Conservation (phyloP, 2,329 filamentous ascomycete species). For the Monosporascus ibericus region DNA sequence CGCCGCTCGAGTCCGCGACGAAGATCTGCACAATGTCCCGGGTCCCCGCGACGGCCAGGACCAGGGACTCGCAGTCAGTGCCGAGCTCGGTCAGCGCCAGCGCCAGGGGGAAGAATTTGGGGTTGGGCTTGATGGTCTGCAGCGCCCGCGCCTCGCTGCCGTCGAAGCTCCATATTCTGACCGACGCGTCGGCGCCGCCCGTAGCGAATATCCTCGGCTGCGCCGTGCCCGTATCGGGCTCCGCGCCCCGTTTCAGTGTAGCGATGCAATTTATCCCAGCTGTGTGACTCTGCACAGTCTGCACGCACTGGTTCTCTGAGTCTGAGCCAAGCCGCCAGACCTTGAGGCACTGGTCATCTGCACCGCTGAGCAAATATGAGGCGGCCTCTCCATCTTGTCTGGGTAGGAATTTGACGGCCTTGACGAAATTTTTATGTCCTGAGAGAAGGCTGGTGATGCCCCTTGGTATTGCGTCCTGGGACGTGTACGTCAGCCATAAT, state of each 20-base stretch:
- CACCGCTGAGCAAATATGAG: constrained; percentile 67
- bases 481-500: constrained; percentile 3
- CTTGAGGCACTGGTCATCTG: constrained; percentile 70
- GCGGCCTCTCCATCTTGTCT: constrained; percentile 34
- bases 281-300: constrained; percentile 61
- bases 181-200: constrained; percentile 72
- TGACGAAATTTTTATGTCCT: constrained; percentile 76
- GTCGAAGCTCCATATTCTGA: constrained; percentile 63
- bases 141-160: constrained; percentile 44
- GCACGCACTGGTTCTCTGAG: constrained; percentile 28
- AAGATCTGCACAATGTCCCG: constrained; percentile 77
- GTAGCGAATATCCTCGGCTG: constrained; percentile 53
- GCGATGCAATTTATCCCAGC: constrained; percentile 68
- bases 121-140: constrained; percentile 66
- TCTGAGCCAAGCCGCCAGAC: constrained; percentile 51
- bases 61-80: constrained; percentile 42
- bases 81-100: constrained; percentile 62
- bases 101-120: constrained; percentile 76
- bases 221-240: neutral
- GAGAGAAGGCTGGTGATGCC: constrained; percentile 64
- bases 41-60: constrained; percentile 84
- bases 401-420: constrained; percentile 73
- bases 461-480: constrained; percentile 27
- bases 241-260: constrained; percentile 28
- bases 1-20: constrained; percentile 41